Evolutionary conservation across 2,329 filamentous ascomycete genomes (phyloP), one percentile per base, ranked within the genome.

Genomic region (Alternaria hordeiaustralica): DNA sequence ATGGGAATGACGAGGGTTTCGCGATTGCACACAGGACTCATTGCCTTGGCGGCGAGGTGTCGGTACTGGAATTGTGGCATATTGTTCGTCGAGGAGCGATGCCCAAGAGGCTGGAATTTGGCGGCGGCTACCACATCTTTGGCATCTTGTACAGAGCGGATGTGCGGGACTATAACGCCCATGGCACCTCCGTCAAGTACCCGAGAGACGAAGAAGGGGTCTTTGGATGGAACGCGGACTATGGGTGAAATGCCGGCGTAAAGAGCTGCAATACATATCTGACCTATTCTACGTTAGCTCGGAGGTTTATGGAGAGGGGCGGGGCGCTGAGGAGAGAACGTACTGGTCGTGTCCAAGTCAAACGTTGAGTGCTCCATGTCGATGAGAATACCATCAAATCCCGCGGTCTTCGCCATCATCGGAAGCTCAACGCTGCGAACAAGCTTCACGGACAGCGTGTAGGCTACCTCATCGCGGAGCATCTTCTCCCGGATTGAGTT

Each of bases 291-390:
- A 36, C 7, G 33, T 36, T 36, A 36, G 13, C 33, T 36, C 3
- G 13, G 13, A n/a, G 13, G 13, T 15, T 15, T n/a, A 0, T 36
- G 13, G 13, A n/a, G 33, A 36, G 33, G 7, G 13, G 33, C 13
- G 13, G 13, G 33, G 33, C 33, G 6, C 13, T n/a, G 33, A 36
- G 3, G 13, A 8, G 41, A 53, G 36, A n/a, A 41, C 55, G 12
- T 53, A 61, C 63, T 53, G 8, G 78, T 75, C 0, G 73, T 69
- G 62, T 77, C 75, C 20, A 84, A 68, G 58, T 78, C 75, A 28
- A 83, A 71, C 3, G 78, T 69, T 3, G 79, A 81, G 63, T 84
- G 82, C 63, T 84, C 82, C 79, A 84, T 81, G 57, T 84, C 82
- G 60, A 84, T 79, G 60, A 84, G 77, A 43, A 83, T 74, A 44